A percentile compares a stretch with the other conserved stretches of the same genome.
Conservation (phyloP, 345 rosid genomes). For the Hirschfeldia incana region DNA sequence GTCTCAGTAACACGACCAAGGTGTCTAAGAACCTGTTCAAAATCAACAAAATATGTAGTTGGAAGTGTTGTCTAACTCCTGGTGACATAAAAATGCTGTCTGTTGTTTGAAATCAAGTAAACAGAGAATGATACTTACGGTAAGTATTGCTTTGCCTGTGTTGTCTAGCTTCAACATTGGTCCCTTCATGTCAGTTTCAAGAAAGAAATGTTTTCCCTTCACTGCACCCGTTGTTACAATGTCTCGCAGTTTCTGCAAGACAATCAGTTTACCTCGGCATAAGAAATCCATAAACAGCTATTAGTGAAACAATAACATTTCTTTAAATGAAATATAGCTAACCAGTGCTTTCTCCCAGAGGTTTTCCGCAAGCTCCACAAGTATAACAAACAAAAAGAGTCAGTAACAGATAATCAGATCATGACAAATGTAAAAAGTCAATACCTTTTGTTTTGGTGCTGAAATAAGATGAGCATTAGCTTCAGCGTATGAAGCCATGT, state of each 20-base stretch:
- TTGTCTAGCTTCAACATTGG: slow-evolving; percentile 87
- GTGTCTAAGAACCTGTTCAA: slow-evolving; percentile 90
- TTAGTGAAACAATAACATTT: neutral
- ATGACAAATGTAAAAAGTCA: neutral
- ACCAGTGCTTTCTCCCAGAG: slow-evolving; percentile 92
- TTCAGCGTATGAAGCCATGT: slow-evolving; percentile 84
- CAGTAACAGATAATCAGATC: slow-evolving; percentile 1
- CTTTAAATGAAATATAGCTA: slow-evolving; percentile 32
- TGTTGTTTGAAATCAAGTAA: neutral
- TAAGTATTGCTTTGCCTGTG: slow-evolving; percentile 85
- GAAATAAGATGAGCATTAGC: slow-evolving; percentile 74
- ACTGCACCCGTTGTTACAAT: slow-evolving; percentile 59
- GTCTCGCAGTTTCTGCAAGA: slow-evolving; percentile 72
- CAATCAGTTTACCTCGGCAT: neutral
- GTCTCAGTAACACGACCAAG: slow-evolving; percentile 86
- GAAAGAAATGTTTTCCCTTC: slow-evolving; percentile 83
- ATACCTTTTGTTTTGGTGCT: slow-evolving; percentile 88
- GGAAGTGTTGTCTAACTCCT: neutral
- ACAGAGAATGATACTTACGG: slow-evolving; percentile 53
- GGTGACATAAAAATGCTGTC: neutral
- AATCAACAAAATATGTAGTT: too few relatives aligned
- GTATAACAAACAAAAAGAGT: slow-evolving; percentile 13
- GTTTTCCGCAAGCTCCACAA: slow-evolving; percentile 71
- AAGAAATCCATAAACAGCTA: neutral
- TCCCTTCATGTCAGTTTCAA: slow-evolving; percentile 84